A percentile compares a stretch with the other conserved stretches of the same genome.
Evolutionary conservation across 2,329 filamentous ascomycete genomes (phyloP).

Genomic region (Aspergillus terreus): DNA sequence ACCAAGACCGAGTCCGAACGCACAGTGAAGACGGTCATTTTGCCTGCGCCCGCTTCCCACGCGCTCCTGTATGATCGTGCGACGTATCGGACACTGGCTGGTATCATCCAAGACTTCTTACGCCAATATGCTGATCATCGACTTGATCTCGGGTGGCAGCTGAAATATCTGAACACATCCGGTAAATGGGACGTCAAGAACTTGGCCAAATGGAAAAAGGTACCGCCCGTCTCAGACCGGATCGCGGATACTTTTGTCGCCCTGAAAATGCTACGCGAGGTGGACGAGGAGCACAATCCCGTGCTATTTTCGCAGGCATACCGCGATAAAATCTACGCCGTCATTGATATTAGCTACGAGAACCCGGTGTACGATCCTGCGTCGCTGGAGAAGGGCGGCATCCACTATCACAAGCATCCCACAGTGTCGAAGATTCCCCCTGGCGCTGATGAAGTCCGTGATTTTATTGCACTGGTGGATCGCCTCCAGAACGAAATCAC

Average conservation of each 20-base stretch:
- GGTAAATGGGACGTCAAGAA: slow-evolving; percentile 99
- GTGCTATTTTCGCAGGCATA: slow-evolving; percentile 66
- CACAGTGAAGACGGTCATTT: slow-evolving; percentile 63
- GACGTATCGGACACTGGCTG: slow-evolving; percentile 71
- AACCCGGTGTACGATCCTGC: slow-evolving; percentile 82
- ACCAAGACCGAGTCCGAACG: slow-evolving; percentile 37
- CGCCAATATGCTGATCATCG: slow-evolving; percentile 69
- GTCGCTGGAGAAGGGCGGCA: slow-evolving; percentile 61
- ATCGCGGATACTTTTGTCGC: slow-evolving; percentile 80
- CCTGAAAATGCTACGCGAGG: slow-evolving; percentile 89
- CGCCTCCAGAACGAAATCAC: slow-evolving; percentile 56
- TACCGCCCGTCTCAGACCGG: slow-evolving; percentile 70
- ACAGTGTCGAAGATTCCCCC: slow-evolving; percentile 91
- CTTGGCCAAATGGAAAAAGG: slow-evolving; percentile 81
- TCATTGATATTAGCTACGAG: slow-evolving; percentile 90
- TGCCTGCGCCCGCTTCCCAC: slow-evolving; percentile 77
- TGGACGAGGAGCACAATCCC: slow-evolving; percentile 79
- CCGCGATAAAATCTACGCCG: slow-evolving; percentile 64
- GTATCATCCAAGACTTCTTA: slow-evolving; percentile 79
- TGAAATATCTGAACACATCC: slow-evolving; percentile 80
- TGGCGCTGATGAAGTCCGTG: slow-evolving; percentile 55
- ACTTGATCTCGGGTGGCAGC: slow-evolving; percentile 82
- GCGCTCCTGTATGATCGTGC: slow-evolving; percentile 76
- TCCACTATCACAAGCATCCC: slow-evolving; percentile 80
- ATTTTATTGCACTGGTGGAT: slow-evolving; percentile 59